Evolutionary conservation across 2,329 filamentous ascomycete species (phyloP).

Genomic region (Coniochaeta sp.): DNA sequence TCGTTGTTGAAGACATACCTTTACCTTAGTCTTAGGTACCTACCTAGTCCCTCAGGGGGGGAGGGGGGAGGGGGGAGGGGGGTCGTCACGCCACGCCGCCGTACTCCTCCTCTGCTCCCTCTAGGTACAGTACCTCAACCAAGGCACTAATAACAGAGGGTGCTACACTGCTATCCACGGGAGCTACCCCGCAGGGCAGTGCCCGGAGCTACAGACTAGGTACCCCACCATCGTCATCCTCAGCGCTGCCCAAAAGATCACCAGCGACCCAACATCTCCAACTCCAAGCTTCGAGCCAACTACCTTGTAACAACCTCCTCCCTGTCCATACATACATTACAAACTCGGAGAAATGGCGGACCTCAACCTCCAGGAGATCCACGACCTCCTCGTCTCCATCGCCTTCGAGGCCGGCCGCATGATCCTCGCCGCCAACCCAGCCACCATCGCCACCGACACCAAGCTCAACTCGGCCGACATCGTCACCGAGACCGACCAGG

Average conservation of each 20-base stretch:
- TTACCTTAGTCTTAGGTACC: no score
- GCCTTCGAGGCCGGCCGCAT: slow-evolving; percentile 58
- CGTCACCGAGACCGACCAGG: slow-evolving; percentile 61
- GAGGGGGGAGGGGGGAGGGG: no score
- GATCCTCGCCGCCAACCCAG: slow-evolving; percentile 55
- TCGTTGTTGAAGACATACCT: no score
- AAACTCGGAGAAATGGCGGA: slow-evolving; percentile 35
- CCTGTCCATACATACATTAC: neutral
- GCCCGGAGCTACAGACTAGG: no score
- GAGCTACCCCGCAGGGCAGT: neutral
- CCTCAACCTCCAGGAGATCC: slow-evolving; percentile 53
- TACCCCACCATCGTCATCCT: neutral
- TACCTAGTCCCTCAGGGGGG: no score
- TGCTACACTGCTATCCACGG: no score
- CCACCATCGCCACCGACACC: slow-evolving; percentile 47
- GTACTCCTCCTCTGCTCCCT: no score
- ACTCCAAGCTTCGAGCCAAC: no score
- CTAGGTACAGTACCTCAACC: neutral
- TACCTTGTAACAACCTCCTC: neutral
- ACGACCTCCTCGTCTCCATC: slow-evolving; percentile 51
- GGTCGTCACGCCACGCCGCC: no score
- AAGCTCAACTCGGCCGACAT: slow-evolving; percentile 65
- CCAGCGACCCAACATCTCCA: neutral
- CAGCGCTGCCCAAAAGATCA: neutral
- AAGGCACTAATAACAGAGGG: no score